These are phyloP conservation scores for Epichloe brachyelytri DNA, from an alignment of 2,329 filamentous ascomycete genomes.

Conservation along the genomic window DNA sequence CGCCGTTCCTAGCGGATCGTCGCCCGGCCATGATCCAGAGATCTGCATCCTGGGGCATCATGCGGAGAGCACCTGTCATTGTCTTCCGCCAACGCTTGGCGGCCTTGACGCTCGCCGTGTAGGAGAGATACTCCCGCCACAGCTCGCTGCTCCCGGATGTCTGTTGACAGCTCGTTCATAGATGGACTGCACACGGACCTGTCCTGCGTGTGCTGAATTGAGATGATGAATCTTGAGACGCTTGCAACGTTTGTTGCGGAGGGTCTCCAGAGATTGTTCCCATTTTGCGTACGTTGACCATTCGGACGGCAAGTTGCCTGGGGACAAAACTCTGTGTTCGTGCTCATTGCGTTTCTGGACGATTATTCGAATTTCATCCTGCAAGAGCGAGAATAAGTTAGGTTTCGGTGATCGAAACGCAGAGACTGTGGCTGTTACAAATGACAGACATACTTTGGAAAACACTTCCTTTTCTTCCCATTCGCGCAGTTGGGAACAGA, in stretches of 20 bases:
- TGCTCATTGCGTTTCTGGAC: constrained; percentile 85
- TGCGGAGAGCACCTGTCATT: constrained; percentile 57
- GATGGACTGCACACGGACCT: constrained; percentile 76
- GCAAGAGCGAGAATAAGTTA: not conserved
- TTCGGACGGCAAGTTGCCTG: constrained; percentile 62
- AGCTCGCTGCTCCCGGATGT: constrained; percentile 67
- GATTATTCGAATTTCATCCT: constrained; percentile 85
- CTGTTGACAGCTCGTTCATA: constrained; percentile 76
- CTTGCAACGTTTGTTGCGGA: constrained; percentile 72
- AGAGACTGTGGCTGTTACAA: not conserved
- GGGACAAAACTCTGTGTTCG: constrained; percentile 79
- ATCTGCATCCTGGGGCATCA: constrained; percentile 73
- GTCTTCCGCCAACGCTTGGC: constrained; percentile 52
- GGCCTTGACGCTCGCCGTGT: constrained; percentile 55
- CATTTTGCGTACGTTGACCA: constrained; percentile 73
- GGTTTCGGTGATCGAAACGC: not conserved
- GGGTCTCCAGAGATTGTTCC: constrained; percentile 56
- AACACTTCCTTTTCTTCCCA: constrained; percentile 91
- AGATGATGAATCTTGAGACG: constrained; percentile 61
- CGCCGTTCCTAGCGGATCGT: constrained; percentile 63
- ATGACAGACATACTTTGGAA: constrained; percentile 43
- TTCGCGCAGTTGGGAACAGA: constrained; percentile 81
- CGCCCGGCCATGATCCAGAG: constrained; percentile 81
- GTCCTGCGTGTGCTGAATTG: constrained; percentile 55
- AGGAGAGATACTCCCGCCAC: constrained; percentile 86